These are phyloP conservation scores for Colletotrichum simmondsii DNA, from an alignment of 2,329 filamentous ascomycete species.

Conservation along the genomic window DNA sequence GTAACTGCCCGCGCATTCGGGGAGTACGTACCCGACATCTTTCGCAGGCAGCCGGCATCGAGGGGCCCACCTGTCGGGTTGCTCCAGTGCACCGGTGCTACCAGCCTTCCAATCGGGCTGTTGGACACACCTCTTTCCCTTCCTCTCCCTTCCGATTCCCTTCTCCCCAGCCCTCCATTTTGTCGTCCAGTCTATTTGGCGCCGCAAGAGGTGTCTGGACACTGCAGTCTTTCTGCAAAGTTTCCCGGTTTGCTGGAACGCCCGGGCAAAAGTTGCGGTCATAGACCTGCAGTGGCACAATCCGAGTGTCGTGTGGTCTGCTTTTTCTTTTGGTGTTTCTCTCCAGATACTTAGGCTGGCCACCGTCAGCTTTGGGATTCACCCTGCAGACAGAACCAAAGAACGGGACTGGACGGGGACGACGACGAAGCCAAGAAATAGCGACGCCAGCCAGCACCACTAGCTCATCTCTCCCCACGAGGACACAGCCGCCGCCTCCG, in stretches of 20 bases:
- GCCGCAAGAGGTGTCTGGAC: neutral
- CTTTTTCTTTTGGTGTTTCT: neutral
- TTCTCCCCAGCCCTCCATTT: neutral
- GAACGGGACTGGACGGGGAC: neutral
- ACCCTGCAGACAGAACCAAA: neutral
- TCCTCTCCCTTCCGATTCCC: neutral
- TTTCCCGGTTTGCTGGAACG: conserved; percentile 28
- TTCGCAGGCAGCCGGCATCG: neutral
- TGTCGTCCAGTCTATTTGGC: neutral
- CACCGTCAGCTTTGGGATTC: neutral
- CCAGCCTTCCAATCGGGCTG: conserved; percentile 6
- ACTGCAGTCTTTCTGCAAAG: conserved; percentile 12
- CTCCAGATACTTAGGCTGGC: neutral
- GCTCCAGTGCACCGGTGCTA: conserved; percentile 19
- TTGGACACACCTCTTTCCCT: conserved; percentile 5
- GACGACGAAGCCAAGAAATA: conserved; percentile 4
- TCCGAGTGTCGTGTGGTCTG: neutral
- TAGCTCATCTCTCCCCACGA: conserved; percentile 25
- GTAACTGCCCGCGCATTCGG: neutral
- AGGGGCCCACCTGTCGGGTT: conserved; percentile 9
- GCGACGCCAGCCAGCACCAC: conserved; percentile 9
- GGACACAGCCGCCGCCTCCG: conserved; percentile 29
- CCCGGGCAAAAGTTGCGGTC: conserved; percentile 13
- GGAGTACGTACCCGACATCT: neutral
- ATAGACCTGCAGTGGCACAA: neutral